Conservation (phyloP, 768 basidiomycete species). For the Clitopilus hobsonii region DNA sequence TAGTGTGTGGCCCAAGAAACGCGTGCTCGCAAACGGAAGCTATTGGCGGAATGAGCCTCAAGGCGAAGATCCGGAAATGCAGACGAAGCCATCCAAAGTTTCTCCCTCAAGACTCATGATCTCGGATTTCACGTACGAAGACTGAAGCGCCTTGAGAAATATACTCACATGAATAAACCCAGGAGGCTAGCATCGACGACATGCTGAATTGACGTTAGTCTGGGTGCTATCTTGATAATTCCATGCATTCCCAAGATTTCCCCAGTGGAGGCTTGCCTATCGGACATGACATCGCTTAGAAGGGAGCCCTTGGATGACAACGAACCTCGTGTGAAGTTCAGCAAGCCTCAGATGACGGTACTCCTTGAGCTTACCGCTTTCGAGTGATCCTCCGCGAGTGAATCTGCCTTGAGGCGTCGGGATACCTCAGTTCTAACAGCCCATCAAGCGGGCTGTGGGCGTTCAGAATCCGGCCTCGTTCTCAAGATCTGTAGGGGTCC, state of each 20-base stretch:
- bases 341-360: neutral
- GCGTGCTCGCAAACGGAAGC: neutral
- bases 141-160: too few species aligned
- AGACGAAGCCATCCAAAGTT: neutral
- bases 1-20: neutral
- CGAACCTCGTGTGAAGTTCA: conserved; percentile 1
- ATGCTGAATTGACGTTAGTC: neutral
- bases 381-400: neutral
- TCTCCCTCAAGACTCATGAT: too few species aligned
- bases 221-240: neutral
- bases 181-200: too few species aligned
- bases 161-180: neutral
- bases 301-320: neutral
- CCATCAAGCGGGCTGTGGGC: neutral
- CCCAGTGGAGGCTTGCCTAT: neutral
- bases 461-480: neutral
- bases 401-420: neutral
- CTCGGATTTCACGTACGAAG: neutral
- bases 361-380: neutral
- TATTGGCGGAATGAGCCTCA: neutral
- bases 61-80: neutral
- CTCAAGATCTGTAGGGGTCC: neutral
- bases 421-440: neutral
- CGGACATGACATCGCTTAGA: neutral
- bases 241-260: neutral